These are phyloP conservation scores for Plasmopara halstedii DNA, from an alignment of 352 stramenopile genomes.

Conservation along the genomic window DNA sequence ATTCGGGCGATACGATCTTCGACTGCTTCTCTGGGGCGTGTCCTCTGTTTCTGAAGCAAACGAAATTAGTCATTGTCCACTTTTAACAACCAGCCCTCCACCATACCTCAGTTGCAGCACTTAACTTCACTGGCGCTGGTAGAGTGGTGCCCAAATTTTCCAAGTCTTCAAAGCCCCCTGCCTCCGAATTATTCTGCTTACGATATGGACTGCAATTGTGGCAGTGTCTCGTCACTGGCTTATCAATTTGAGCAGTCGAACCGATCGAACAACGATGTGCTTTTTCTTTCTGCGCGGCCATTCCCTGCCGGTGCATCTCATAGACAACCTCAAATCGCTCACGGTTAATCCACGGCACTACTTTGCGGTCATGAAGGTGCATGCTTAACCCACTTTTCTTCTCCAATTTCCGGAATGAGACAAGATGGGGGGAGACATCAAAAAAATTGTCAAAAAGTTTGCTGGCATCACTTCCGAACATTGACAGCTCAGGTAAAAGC, in stretches of 20 bases:
- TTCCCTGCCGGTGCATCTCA: slow-evolving; percentile 32
- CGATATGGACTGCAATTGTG: slow-evolving; percentile 14
- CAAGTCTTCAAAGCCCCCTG: background rate
- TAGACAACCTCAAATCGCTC: slow-evolving; percentile 53
- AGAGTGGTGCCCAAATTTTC: background rate
- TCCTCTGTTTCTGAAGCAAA: slow-evolving; percentile 3
- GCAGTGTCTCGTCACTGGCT: slow-evolving; percentile 6
- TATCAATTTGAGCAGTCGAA: slow-evolving; percentile 4
- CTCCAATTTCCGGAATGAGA: slow-evolving; percentile 39
- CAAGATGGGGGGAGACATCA: slow-evolving; percentile 48
- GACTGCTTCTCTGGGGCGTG: slow-evolving; percentile 16
- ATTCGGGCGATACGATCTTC: slow-evolving; percentile 61
- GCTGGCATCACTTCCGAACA: slow-evolving; percentile 44
- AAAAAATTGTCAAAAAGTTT: slow-evolving; percentile 64
- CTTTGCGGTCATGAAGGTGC: slow-evolving; percentile 33
- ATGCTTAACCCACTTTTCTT: slow-evolving; percentile 36
- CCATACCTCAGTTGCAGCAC: slow-evolving; percentile 8
- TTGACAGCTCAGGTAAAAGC: slow-evolving; percentile 38
- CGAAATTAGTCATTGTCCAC: background rate
- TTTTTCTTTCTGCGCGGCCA: slow-evolving; percentile 20
- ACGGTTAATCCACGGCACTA: slow-evolving; percentile 47
- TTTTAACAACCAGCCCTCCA: background rate
- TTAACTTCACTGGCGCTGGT: slow-evolving; percentile 2
- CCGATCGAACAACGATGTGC: background rate
- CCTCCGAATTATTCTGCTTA: background rate